A percentile compares a stretch with the other conserved stretches of the same genome.
phyloP scores from a whole-genome alignment of 495 filamentous ascomycete species.

The Lasiosphaeria ovina region DNA sequence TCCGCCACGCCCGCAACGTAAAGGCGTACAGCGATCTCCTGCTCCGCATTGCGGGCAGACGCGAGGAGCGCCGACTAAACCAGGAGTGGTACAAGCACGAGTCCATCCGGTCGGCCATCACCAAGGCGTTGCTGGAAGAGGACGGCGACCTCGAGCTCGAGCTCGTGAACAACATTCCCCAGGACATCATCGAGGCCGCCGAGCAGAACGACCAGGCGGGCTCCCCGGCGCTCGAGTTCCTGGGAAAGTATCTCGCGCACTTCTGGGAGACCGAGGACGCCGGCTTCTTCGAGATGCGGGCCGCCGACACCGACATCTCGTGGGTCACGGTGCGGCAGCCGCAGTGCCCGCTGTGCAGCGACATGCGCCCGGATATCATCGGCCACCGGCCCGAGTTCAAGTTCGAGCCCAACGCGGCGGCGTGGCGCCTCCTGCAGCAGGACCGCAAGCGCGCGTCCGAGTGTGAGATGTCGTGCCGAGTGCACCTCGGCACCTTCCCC shows the following conservation, averaged over 20 bases:
- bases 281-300: neutral
- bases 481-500: neutral
- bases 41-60: neutral
- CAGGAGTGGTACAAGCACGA: too few species aligned
- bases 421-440: neutral
- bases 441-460: neutral
- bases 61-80: neutral
- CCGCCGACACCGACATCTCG: neutral
- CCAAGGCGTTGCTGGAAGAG: too few species aligned
- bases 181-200: neutral
- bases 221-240: neutral
- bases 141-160: too few species aligned
- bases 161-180: too few species aligned
- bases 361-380: neutral
- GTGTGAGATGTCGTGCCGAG: neutral
- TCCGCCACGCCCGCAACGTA: neutral
- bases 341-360: neutral
- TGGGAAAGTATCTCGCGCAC: neutral
- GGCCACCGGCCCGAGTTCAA: neutral
- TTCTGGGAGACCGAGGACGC: too few species aligned
- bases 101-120: too few species aligned
- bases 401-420: neutral
- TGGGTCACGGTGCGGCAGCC: neutral
- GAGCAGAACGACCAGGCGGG: neutral
- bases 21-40: neutral